Percentiles rank a stretch among this genome's conserved stretches.
phyloP scores from a whole-genome alignment of 75 land plant genomes.

The Sequoiadendron giganteum region DNA sequence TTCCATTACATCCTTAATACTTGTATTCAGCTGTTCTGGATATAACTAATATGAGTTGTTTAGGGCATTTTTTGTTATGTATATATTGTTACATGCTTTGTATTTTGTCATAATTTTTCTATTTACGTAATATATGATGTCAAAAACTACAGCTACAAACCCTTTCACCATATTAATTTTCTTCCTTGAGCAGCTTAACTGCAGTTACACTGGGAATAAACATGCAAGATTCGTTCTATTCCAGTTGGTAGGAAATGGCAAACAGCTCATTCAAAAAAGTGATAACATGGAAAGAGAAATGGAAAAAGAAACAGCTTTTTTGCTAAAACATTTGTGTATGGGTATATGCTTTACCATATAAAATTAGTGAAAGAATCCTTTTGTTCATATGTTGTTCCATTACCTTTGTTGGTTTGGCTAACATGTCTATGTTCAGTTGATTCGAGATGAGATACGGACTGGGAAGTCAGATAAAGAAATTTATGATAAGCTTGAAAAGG shows the following conservation, averaged over 20 bases:
- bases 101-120: neutral
- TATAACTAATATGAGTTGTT: neutral
- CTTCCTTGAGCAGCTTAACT: neutral
- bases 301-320: neutral
- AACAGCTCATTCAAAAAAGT: neutral
- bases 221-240: neutral
- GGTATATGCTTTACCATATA: neutral
- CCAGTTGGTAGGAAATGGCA: neutral
- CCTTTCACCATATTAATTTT: neutral
- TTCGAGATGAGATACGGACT: constrained; percentile 69
- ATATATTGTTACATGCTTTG: neutral
- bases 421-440: constrained; percentile 35
- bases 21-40: neutral
- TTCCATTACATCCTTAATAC: no score
- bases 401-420: neutral
- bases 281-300: neutral
- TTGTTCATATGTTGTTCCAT: neutral
- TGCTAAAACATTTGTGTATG: neutral
- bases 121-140: neutral
- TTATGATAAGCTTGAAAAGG: constrained; percentile 64
- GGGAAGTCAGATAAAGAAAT: constrained; percentile 82
- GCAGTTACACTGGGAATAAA: neutral
- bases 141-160: neutral
- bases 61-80: neutral
- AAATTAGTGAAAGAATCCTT: neutral